Evolutionary conservation across 352 stramenopile species (phyloP).

Genomic region (Globisporangium apiculatum): DNA sequence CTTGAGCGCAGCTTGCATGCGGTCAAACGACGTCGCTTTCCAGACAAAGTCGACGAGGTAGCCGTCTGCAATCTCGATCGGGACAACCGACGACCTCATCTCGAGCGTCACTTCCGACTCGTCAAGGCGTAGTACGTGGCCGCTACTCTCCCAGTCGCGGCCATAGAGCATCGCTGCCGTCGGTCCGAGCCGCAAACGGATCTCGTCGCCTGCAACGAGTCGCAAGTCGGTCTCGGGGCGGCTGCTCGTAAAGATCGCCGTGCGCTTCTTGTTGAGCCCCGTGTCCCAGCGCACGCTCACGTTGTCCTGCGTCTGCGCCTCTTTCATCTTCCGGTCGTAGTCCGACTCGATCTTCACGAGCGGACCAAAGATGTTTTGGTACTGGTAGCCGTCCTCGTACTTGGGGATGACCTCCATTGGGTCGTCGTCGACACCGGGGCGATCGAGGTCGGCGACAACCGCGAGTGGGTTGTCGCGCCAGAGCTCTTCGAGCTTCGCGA

Average conservation of each 20-base stretch:
- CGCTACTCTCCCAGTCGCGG: slow-evolving; percentile 91
- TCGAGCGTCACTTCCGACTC: slow-evolving; percentile 83
- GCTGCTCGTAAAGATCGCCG: slow-evolving; percentile 93
- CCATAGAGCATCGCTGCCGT: slow-evolving; percentile 77
- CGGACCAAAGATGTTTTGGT: slow-evolving; percentile 98
- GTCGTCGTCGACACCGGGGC: slow-evolving; percentile 89
- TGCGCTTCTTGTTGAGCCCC: slow-evolving; percentile 95
- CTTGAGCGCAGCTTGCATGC: slow-evolving; percentile 98
- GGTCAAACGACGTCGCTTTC: slow-evolving; percentile 98
- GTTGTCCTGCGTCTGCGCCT: slow-evolving; percentile 93
- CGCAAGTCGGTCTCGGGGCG: slow-evolving; percentile 85
- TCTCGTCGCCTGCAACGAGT: slow-evolving; percentile 96
- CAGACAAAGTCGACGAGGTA: slow-evolving; percentile 99
- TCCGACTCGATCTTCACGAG: slow-evolving; percentile 99
- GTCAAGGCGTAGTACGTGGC: slow-evolving; percentile 88
- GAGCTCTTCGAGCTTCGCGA: slow-evolving; percentile 87
- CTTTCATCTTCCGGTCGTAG: slow-evolving; percentile 99
- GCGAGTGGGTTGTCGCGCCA: slow-evolving; percentile 97
- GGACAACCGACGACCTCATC: slow-evolving; percentile 76
- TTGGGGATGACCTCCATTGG: slow-evolving; percentile 78
- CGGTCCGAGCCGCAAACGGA: slow-evolving; percentile 88
- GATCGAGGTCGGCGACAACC: slow-evolving; percentile 94
- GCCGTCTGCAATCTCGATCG: slow-evolving; percentile 92
- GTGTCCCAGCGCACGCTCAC: slow-evolving; percentile 93
- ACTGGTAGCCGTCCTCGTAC: slow-evolving; percentile 99